phyloP scores from a whole-genome alignment of 176 grass and related monocot species.

The Themeda triandra region DNA sequence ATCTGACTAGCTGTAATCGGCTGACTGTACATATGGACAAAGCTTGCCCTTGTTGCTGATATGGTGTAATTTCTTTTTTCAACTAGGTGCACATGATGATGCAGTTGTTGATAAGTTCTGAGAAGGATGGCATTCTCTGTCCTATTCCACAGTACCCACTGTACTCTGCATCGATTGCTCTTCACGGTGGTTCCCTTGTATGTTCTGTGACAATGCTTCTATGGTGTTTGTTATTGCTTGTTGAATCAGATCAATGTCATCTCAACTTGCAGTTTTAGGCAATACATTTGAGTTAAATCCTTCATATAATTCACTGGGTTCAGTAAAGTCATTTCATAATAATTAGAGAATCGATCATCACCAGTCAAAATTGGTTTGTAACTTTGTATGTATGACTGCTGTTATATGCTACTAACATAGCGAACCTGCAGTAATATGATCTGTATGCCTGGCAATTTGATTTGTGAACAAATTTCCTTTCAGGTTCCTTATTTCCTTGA shows the following conservation, averaged over 20 bases:
- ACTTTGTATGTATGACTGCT: neutral
- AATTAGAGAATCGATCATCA: conserved; percentile 1
- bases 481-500: conserved; percentile 91
- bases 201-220: conserved; percentile 35
- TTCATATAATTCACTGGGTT: neutral
- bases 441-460: conserved; percentile 5
- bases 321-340: conserved; percentile 10
- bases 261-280: neutral
- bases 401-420: neutral
- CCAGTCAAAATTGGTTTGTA: neutral
- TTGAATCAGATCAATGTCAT: neutral
- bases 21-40: neutral
- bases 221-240: neutral
- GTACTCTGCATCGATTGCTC: conserved; percentile 93
- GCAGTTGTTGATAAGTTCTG: conserved; percentile 85
- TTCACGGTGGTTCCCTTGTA: conserved; percentile 98
- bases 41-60: conserved; percentile 7
- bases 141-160: conserved; percentile 95
- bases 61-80: conserved; percentile 17
- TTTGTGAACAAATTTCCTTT: conserved; percentile 30
- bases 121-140: conserved; percentile 97
- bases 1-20: neutral
- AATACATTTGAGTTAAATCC: neutral
- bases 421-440: neutral
- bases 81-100: conserved; percentile 98